Evolutionary conservation across 1,139 yeast species (phyloP).

Genomic region (Saccharomyces hybrid): DNA sequence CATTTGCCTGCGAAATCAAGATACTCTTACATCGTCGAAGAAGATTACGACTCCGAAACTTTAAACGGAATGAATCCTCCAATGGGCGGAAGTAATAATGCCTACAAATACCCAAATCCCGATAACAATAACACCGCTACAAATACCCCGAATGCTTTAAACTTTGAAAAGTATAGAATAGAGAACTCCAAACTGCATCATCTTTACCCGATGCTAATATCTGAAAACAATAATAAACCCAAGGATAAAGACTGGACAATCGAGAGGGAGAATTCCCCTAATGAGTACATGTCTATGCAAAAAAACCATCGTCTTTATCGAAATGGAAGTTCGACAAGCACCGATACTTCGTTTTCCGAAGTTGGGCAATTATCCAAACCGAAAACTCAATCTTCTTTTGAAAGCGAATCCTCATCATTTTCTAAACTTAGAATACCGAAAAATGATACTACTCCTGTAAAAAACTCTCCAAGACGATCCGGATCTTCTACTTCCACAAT

Average conservation of each 20-base stretch:
- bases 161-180: slow-evolving; percentile 6
- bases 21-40: slow-evolving; percentile 30
- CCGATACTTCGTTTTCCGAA: slow-evolving; percentile 4
- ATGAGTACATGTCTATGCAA: background rate
- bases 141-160: background rate
- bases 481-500: slow-evolving; percentile 1
- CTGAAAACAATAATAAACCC: background rate
- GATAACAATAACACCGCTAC: background rate
- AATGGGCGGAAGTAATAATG: background rate
- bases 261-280: background rate
- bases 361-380: slow-evolving; percentile 11
- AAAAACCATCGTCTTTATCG: background rate
- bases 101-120: background rate
- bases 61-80: background rate
- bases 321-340: slow-evolving; percentile 3
- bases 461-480: slow-evolving; percentile 1
- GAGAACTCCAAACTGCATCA: slow-evolving; percentile 2
- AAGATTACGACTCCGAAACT: slow-evolving; percentile 18
- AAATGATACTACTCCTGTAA: background rate
- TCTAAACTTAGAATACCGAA: slow-evolving; percentile 1
- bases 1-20: slow-evolving; percentile 25
- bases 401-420: slow-evolving; percentile 9
- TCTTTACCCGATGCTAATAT: background rate
- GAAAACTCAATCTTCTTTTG: slow-evolving; percentile 11
- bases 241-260: background rate